A percentile compares a stretch with the other conserved stretches of the same genome.
phyloP scores from a whole-genome alignment of 768 basidiomycete species.

The Russula emetica region DNA sequence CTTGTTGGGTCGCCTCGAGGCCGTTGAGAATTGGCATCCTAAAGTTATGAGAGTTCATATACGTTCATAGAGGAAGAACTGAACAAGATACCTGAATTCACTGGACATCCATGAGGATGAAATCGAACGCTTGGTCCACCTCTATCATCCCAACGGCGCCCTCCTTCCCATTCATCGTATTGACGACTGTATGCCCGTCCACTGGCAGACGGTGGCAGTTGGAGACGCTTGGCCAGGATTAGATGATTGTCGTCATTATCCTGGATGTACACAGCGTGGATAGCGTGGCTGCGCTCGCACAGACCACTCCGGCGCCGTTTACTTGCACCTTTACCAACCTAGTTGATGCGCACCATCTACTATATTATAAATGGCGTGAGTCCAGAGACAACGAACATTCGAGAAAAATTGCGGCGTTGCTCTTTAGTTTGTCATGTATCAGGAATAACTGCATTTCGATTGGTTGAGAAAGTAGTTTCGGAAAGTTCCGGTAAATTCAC shows the following conservation, averaged over 20 bases:
- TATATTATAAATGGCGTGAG: too few species aligned
- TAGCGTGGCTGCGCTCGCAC: too few species aligned
- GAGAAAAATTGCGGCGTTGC: too few species aligned
- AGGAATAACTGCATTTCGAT: too few species aligned
- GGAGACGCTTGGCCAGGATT: constrained; percentile 64
- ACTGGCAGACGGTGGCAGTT: too few species aligned
- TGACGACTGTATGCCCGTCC: constrained; percentile 62
- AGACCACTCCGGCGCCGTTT: too few species aligned
- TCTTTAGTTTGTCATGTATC: too few species aligned
- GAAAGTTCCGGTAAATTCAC: too few species aligned
- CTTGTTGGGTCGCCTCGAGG: constrained; percentile 60
- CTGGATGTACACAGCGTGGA: constrained; percentile 37
- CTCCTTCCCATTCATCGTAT: constrained; percentile 72
- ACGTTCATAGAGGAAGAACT: not conserved
- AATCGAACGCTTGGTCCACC: constrained; percentile 59
- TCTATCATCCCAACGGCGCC: constrained; percentile 57
- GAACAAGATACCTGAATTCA: constrained; percentile 36
- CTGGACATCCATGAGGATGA: constrained; percentile 81
- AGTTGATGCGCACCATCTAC: too few species aligned
- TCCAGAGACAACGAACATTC: too few species aligned
- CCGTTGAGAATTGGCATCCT: constrained; percentile 83
- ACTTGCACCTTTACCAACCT: too few species aligned
- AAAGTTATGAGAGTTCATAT: not conserved
- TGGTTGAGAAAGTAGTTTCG: too few species aligned
- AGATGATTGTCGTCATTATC: constrained; percentile 72